phyloP scores from a whole-genome alignment of 768 basidiomycete species.

The Amanita polypyramis region DNA sequence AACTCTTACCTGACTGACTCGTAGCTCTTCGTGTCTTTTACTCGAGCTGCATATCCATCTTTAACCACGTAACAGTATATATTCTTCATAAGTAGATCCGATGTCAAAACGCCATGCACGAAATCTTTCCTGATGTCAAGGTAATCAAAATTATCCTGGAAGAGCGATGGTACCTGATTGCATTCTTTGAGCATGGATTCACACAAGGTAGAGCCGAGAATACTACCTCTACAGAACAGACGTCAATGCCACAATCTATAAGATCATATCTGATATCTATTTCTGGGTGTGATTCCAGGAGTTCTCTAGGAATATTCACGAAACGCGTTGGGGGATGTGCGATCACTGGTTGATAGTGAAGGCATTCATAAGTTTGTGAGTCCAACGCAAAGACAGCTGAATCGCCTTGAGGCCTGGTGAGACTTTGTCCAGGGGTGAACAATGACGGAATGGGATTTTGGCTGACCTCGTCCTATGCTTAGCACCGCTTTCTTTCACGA shows the following conservation, averaged over 20 bases:
- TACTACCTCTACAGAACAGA: conserved; percentile 88
- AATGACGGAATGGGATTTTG: conserved; percentile 6
- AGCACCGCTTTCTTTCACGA: conserved; percentile 70
- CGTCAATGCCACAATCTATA: conserved; percentile 81
- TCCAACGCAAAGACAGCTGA: conserved; percentile 74
- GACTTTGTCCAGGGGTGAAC: background rate
- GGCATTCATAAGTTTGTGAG: conserved; percentile 63
- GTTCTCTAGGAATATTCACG: conserved; percentile 67
- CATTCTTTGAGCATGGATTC: conserved; percentile 1
- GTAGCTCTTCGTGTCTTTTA: conserved; percentile 88
- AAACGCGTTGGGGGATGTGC: conserved; percentile 56
- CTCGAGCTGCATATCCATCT: conserved; percentile 86
- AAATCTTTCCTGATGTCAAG: conserved; percentile 87
- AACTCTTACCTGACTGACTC: conserved; percentile 67
- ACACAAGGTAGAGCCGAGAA: conserved; percentile 5
- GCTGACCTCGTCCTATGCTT: conserved; percentile 65
- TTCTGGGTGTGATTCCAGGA: conserved; percentile 62
- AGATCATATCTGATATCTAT: conserved; percentile 83
- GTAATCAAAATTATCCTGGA: conserved; percentile 99
- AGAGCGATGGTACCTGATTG: conserved; percentile 79
- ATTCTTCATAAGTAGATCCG: conserved; percentile 89
- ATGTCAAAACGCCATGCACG: conserved; percentile 88
- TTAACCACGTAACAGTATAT: conserved; percentile 86
- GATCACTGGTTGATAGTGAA: conserved; percentile 74
- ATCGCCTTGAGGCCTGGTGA: conserved; percentile 31